A percentile compares a stretch with the other conserved stretches of the same genome.
phyloP scores from a whole-genome alignment of 306 rosid species.

The Ochetophila trinervis region DNA sequence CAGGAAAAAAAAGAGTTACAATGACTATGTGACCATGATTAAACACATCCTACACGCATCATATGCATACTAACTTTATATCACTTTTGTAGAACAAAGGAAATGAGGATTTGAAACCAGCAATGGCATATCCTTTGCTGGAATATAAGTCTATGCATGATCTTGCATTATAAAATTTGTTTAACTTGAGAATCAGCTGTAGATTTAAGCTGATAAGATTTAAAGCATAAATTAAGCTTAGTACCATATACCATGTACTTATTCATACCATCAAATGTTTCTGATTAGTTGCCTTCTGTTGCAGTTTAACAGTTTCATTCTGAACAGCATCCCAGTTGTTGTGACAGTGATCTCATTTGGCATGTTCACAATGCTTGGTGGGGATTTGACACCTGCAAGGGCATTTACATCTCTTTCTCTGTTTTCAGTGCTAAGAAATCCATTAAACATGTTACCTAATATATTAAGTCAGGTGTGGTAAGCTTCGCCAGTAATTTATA shows the following conservation, averaged over 20 bases:
- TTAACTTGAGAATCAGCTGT: neutral
- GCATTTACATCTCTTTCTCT: conserved; percentile 89
- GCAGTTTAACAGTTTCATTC: conserved; percentile 69
- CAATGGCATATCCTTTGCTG: too few species aligned
- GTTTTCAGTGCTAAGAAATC: conserved; percentile 67
- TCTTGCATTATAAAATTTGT: too few species aligned
- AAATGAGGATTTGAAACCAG: too few species aligned
- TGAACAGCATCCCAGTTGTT: conserved; percentile 77
- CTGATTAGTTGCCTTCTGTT: conserved; percentile 28
- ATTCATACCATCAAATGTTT: conserved; percentile 5
- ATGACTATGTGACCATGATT: neutral
- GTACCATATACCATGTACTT: neutral
- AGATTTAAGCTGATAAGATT: neutral
- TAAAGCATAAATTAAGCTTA: neutral
- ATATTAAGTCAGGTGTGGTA: conserved; percentile 69
- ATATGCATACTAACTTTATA: neutral
- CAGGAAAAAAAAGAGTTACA: too few species aligned
- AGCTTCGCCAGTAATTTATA: conserved; percentile 14
- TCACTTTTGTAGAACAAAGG: neutral
- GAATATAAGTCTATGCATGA: too few species aligned
- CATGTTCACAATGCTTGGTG: conserved; percentile 76
- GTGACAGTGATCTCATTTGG: conserved; percentile 77
- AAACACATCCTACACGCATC: neutral
- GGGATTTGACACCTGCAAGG: conserved; percentile 79
- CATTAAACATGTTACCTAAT: conserved; percentile 74